Evolutionary conservation across 768 basidiomycete species (phyloP).

Genomic region (Lactarius pseudohatsudake): DNA sequence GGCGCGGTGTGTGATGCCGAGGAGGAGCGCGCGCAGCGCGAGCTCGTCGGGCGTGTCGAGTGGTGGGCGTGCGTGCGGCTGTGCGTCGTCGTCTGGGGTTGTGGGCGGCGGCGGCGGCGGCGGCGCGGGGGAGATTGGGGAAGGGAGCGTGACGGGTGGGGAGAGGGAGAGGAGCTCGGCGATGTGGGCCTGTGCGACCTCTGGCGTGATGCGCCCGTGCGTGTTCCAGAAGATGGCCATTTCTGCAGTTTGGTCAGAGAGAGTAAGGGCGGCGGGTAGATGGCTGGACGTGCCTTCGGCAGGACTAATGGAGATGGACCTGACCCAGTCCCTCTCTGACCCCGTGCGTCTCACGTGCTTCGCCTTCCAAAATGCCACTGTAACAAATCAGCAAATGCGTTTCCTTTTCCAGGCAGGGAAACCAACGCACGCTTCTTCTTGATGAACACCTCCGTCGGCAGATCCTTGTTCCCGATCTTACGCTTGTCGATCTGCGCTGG

Average conservation of each 20-base stretch:
- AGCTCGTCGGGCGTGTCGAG: constrained; percentile 72
- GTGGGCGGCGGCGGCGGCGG: too few species aligned
- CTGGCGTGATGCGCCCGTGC: constrained; percentile 56
- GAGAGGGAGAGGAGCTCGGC: constrained; percentile 50
- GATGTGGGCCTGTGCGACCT: constrained; percentile 60
- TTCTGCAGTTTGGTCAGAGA: constrained; percentile 43
- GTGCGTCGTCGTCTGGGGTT: too few species aligned
- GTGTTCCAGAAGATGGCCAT: constrained; percentile 81
- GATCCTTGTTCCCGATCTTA: constrained; percentile 63
- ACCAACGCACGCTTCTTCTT: constrained; percentile 64
- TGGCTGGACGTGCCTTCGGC: constrained; percentile 57
- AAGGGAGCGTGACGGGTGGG: constrained; percentile 42
- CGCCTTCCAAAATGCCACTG: constrained; percentile 73
- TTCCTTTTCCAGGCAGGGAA: neutral
- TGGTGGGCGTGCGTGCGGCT: constrained; percentile 32
- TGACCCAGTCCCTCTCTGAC: constrained; percentile 49
- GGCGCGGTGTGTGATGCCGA: constrained; percentile 67
- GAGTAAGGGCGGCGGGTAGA: too few species aligned
- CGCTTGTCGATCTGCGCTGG: constrained; percentile 57
- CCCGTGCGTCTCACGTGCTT: constrained; percentile 61
- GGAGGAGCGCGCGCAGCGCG: constrained; percentile 64
- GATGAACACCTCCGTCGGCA: constrained; percentile 76
- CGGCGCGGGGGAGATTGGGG: neutral
- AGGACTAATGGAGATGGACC: constrained; percentile 61
- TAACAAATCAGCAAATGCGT: neutral